Conservation (phyloP, 345 rosid species). For the Aquilaria sinensis region DNA sequence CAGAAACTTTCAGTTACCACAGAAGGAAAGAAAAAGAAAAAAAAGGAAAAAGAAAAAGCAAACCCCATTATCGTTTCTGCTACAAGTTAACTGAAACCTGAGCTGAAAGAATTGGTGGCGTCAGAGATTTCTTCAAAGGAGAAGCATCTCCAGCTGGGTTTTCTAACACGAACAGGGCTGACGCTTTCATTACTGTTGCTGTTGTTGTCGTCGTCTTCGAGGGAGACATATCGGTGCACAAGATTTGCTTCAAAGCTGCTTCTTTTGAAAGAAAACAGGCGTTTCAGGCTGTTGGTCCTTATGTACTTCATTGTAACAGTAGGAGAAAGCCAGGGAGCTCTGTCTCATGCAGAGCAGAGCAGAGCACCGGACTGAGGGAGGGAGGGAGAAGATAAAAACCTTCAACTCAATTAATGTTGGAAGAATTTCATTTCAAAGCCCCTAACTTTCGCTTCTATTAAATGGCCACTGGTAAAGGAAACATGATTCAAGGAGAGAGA, state of each 20-base stretch:
- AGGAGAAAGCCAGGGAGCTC: conserved; percentile 15
- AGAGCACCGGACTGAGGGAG: not conserved
- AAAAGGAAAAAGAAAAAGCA: not conserved
- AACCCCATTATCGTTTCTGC: not conserved
- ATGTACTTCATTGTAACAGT: conserved; percentile 62
- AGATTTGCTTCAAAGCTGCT: conserved; percentile 46
- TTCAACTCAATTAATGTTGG: not conserved
- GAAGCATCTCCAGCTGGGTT: conserved; percentile 94
- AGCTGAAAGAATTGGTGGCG: conserved; percentile 67
- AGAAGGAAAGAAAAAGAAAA: too few relatives aligned
- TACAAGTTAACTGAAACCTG: conserved; percentile 35
- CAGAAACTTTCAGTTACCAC: not conserved
- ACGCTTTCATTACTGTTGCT: conserved; percentile 15
- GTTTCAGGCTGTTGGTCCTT: conserved; percentile 72
- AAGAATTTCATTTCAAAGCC: too few relatives aligned
- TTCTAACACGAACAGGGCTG: conserved; percentile 26
- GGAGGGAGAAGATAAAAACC: not conserved
- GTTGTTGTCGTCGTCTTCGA: conserved; percentile 16
- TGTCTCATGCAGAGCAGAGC: conserved; percentile 19
- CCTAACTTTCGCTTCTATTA: too few relatives aligned
- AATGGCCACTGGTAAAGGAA: not conserved
- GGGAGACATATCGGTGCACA: conserved; percentile 20
- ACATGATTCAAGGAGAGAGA: not conserved
- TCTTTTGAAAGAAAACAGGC: conserved; percentile 68
- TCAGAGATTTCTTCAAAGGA: conserved; percentile 66